phyloP scores from a whole-genome alignment of 352 stramenopile species.

The Phytophthora pisi region DNA sequence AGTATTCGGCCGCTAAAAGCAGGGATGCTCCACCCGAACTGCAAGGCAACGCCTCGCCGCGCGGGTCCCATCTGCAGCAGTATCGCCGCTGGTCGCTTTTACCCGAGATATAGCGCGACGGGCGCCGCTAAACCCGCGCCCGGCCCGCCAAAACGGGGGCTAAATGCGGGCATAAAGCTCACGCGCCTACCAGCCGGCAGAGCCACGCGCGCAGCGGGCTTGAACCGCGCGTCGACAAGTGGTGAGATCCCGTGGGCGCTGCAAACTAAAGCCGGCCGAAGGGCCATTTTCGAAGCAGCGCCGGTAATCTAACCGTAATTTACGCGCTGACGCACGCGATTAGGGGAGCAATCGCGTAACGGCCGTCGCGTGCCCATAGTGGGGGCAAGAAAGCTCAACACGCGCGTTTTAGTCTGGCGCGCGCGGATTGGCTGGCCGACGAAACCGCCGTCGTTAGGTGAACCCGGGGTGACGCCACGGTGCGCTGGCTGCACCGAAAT shows the following conservation, averaged over 20 bases:
- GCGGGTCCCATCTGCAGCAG: conserved; percentile 33
- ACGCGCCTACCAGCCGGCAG: conserved; percentile 1
- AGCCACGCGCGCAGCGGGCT: conserved; percentile 9
- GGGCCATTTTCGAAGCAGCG: conserved; percentile 26
- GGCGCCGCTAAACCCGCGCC: conserved; percentile 1
- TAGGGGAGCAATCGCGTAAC: conserved; percentile 26
- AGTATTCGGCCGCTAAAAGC: conserved; percentile 30
- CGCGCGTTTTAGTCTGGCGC: conserved; percentile 27
- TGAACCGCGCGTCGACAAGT: conserved; percentile 4
- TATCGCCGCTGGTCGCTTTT: conserved; percentile 9
- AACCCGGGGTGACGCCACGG: conserved; percentile 10
- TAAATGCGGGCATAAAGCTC: conserved; percentile 13
- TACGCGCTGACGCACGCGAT: conserved; percentile 23
- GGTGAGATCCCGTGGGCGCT: conserved; percentile 19
- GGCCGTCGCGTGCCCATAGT: conserved; percentile 13
- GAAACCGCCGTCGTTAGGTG: conserved; percentile 18
- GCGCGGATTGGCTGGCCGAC: conserved; percentile 25
- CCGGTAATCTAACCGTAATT: conserved; percentile 9
- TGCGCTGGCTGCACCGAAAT: background rate
- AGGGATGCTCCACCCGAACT: conserved; percentile 34
- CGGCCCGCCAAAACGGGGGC: conserved; percentile 14
- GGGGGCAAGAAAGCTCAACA: conserved; percentile 13
- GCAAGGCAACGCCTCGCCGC: conserved; percentile 24
- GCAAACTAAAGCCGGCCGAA: background rate
- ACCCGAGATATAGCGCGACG: conserved; percentile 1